Evolutionary conservation across 257 asterid genomes (phyloP), one percentile per base, ranked within the genome.

Genomic region (Parsonsia alboflavescens): DNA sequence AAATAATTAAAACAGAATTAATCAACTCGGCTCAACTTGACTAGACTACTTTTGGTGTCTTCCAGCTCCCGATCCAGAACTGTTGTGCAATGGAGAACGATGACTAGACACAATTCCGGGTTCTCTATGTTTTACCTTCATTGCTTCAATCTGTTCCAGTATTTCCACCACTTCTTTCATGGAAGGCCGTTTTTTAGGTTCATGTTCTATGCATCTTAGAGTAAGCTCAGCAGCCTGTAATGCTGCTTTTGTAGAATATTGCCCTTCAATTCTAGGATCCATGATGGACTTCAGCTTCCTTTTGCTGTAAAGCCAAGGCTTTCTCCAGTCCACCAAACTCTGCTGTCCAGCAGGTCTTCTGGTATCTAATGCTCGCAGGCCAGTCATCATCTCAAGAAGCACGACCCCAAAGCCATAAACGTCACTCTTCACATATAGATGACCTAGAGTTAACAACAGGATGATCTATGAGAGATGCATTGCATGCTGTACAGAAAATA

Each of bases 371-470:
- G 84, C 86, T 71, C 88, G 79, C 30, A 82, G 70, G 30, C 88
- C 88, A 11, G 86, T 82, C 72, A 84, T 71, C 46, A 82, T 71
- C 76, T 84, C 88, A 28, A 84, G 88, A 72, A 84, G 74, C 62
- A 84, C 88, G 0, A 82, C 88, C 10, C 88, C 88, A 64, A 79
- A 84, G n/a, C 88, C 88, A 65, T 82, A 84, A 6, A 84, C 86
- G 44, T 84, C 88, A 67, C 88, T 84, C 77, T 84, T 79, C 61
- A 82, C 86, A 22, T 82, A 82, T n/a, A 84, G 80, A 73, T 80
- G 88, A 69, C 88, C 88, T 84, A 79, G 33, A 50, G 52, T 46
- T 28, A 70, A 46, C 13, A 46, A 64, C 8, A 21, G 68, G 21
- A 49, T 39, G 13, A 63, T 17, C 36, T 17, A 52, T 17, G 4